Base-by-base conservation (phyloP, 1,284 basidiomycete species). In the Chalciporus piperatoides region DNA sequence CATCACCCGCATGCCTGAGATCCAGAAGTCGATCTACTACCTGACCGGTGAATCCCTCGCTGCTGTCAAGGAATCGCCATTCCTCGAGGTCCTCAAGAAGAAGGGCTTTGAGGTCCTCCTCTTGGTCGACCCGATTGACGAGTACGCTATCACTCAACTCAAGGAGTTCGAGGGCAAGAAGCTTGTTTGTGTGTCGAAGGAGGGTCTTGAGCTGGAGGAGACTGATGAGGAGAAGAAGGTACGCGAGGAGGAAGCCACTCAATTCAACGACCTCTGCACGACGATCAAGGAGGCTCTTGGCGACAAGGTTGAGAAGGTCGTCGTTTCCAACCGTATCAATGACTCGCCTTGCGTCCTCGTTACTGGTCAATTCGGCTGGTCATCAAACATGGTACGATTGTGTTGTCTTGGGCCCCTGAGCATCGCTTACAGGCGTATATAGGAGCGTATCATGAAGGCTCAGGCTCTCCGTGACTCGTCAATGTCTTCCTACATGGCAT, bases 131-230 rank as follows among this genome's bases (percentile, higher is more conserved):
- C 97, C 96, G 68, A 97, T 97, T 67, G 94, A 97, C 71, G 94
- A 97, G 77, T 97, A 96, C 68, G 93, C 93, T 56, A 86, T 97
- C 69, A 97, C 93, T 28, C 95, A 98, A 73, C 85, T 99, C 73
- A 99, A 98, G 83, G 96, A 99, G 81, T 99, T 97, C 65, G 96
- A 98, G 56, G 90, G 91, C 75, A 93, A 96, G 83, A 98, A 97
- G 80, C 86, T 99, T 56, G 78, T 98, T 62, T 98, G 93, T 65
- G 95, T 99, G 46, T 97, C 95, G 62, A 99, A 99, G 80, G 96
- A 99, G 76, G 97, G 97, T 56, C 89, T 99, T 58, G 96, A 99
- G 80, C 90, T 98, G 58, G 96, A 98, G 77, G 96, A 99, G 81
- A 96, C 92, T 43, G 92, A 96, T 24, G 96, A 97, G 64, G 96